Conservation (phyloP, 805 yeast genomes). For the Nakazawaea molendinolei region DNA sequence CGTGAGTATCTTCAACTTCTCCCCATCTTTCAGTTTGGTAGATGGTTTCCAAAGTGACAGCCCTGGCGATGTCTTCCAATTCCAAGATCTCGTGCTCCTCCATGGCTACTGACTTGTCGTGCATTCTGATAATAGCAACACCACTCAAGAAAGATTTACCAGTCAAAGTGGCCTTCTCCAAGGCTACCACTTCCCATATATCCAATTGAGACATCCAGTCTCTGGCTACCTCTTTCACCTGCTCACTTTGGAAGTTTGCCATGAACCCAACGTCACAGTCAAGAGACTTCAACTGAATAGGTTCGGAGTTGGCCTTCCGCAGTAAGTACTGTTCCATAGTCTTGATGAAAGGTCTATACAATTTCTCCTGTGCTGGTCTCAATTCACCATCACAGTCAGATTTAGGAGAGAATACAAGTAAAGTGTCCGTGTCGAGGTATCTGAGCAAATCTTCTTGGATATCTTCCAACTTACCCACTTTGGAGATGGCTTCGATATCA, state of each 20-base stretch:
- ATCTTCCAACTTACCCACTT: conserved; percentile 54
- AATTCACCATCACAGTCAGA: conserved; percentile 79
- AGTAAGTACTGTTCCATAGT: conserved; percentile 59
- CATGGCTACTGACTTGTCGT: conserved; percentile 17
- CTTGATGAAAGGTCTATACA: conserved; percentile 67
- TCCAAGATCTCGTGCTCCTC: conserved; percentile 27
- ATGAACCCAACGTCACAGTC: conserved; percentile 85
- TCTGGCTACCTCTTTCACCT: conserved; percentile 53
- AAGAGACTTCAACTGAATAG: conserved; percentile 43
- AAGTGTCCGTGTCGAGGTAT: conserved; percentile 90
- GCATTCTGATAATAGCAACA: conserved; percentile 51
- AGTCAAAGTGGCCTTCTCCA: conserved; percentile 83
- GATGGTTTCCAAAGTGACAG: conserved; percentile 75
- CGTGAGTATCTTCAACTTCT: conserved; percentile 97
- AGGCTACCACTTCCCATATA: conserved; percentile 75
- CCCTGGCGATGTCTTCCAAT: conserved; percentile 66
- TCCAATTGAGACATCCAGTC: conserved; percentile 60
- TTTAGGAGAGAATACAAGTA: conserved; percentile 76
- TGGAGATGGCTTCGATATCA: conserved; percentile 44
- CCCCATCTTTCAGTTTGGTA: conserved; percentile 93
- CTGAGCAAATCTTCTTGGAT: conserved; percentile 59
- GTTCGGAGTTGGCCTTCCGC: too few relatives aligned
- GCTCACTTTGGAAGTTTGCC: conserved; percentile 67
- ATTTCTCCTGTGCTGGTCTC: conserved; percentile 71
- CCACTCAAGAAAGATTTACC: conserved; percentile 87